Percentiles rank a stretch among this genome's conserved stretches.
These are phyloP conservation scores for Lasiodiplodia gonubiensis DNA, from an alignment of 2,329 filamentous ascomycete species.

Conservation along the genomic window DNA sequence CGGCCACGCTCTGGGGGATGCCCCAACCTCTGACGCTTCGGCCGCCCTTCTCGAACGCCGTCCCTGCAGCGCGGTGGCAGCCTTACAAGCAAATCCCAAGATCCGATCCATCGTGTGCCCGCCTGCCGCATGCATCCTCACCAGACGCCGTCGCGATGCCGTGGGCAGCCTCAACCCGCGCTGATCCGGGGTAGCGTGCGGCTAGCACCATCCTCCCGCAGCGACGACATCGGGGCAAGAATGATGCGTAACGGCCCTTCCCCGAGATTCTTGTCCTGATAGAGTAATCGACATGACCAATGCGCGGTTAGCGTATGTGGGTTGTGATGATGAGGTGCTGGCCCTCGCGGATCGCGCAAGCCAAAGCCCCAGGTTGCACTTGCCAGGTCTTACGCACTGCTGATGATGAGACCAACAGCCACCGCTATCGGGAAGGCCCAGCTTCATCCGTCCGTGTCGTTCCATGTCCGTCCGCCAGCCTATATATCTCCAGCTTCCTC, in stretches of 20 bases:
- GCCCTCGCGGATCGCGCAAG: conserved; percentile 29
- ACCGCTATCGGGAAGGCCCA: background rate
- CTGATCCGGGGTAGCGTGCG: conserved; percentile 18
- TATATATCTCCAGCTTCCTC: conserved; percentile 8
- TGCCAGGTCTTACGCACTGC: conserved; percentile 8
- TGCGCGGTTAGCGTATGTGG: conserved; percentile 28
- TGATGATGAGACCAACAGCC: background rate
- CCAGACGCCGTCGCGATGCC: background rate
- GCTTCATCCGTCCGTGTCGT: background rate
- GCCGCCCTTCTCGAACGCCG: background rate
- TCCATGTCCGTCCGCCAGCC: background rate
- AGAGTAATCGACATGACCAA: conserved; percentile 15
- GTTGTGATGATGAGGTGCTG: conserved; percentile 29
- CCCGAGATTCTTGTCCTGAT: conserved; percentile 25
- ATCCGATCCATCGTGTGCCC: background rate
- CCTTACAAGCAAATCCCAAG: background rate
- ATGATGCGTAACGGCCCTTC: conserved; percentile 20
- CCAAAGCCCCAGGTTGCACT: conserved; percentile 9
- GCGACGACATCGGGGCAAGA: conserved; percentile 20
- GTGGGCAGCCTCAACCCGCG: conserved; percentile 11
- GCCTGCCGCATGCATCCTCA: background rate
- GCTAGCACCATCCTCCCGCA: conserved; percentile 7
- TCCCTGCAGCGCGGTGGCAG: background rate
- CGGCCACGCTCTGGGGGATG: conserved; percentile 3
- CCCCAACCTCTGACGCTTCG: background rate